Conservation (phyloP, 2,329 filamentous ascomycete species). For the Phialemoniopsis sp. region DNA sequence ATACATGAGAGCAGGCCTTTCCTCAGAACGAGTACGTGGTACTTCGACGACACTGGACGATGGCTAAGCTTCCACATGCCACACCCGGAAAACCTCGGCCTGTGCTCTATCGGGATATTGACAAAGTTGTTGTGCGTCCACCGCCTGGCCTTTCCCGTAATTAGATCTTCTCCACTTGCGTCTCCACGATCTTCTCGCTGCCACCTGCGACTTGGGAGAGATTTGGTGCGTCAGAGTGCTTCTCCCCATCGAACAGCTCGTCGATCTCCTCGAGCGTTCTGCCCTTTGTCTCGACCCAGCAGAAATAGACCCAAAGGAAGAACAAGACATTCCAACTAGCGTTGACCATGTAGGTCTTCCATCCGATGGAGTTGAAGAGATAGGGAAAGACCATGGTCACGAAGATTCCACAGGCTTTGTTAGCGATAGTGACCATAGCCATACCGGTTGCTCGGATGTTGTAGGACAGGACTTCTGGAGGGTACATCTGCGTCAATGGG, state of each 20-base stretch:
- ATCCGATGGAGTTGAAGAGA: slow-evolving; percentile 24
- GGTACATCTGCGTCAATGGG: slow-evolving; percentile 6
- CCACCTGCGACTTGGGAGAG: slow-evolving; percentile 15
- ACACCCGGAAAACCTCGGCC: too few species aligned
- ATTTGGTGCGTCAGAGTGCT: slow-evolving; percentile 21
- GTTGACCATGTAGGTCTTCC: slow-evolving; percentile 44
- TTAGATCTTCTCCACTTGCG: too few species aligned
- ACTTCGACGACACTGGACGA: too few species aligned
- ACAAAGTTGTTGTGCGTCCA: too few species aligned
- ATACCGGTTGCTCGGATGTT: slow-evolving; percentile 42
- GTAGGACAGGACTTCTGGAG: slow-evolving; percentile 13
- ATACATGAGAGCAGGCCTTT: too few species aligned
- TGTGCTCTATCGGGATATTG: too few species aligned
- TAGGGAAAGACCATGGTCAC: neutral
- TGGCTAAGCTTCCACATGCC: too few species aligned
- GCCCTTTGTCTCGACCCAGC: slow-evolving; percentile 32
- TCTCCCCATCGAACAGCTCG: slow-evolving; percentile 25
- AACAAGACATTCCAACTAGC: slow-evolving; percentile 24
- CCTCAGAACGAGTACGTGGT: too few species aligned
- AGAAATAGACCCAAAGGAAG: slow-evolving; percentile 8
- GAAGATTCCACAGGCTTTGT: slow-evolving; percentile 22
- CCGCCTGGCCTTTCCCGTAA: too few species aligned
- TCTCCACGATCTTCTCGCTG: slow-evolving; percentile 14
- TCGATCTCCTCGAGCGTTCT: slow-evolving; percentile 32
- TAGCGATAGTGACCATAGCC: slow-evolving; percentile 24